These are phyloP conservation scores for Elymus sibiricus DNA, from an alignment of 176 grass and related monocot species.

Conservation along the genomic window DNA sequence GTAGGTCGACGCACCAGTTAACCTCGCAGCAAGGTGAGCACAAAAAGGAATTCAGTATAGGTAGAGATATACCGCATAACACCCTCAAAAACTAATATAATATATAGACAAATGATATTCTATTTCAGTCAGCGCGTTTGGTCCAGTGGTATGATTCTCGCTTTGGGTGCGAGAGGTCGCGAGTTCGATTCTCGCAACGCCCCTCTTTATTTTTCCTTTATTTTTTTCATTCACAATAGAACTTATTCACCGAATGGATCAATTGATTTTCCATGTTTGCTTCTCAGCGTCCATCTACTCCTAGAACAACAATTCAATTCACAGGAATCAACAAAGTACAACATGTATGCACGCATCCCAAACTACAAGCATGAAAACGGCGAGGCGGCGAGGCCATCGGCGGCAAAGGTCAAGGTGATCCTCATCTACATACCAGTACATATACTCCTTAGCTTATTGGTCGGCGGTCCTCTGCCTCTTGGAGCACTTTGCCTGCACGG, in stretches of 20 bases:
- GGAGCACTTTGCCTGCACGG: constrained; percentile 90
- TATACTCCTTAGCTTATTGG: constrained; percentile 24
- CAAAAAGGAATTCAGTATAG: no score
- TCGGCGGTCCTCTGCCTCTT: constrained; percentile 33
- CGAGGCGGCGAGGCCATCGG: not conserved
- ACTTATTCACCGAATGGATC: constrained; percentile 13
- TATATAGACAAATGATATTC: rapidly evolving
- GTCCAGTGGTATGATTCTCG: constrained; percentile 99
- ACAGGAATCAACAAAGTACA: constrained; percentile 7
- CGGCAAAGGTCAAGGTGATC: not conserved
- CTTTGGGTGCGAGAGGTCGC: constrained; percentile 99
- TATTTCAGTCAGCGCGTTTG: constrained; percentile 52
- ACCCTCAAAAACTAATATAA: no score
- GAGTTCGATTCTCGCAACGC: constrained; percentile 61
- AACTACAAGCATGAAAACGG: not conserved
- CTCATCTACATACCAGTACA: not conserved
- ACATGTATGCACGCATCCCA: constrained; percentile 12
- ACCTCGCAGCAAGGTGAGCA: no score
- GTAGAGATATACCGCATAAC: no score
- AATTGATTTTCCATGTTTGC: constrained; percentile 21
- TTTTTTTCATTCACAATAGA: not conserved
- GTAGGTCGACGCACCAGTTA: no score
- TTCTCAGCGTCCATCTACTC: constrained; percentile 27
- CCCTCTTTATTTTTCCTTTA: not conserved
- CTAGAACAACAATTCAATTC: not conserved